phyloP scores from a whole-genome alignment of 2,329 filamentous ascomycete genomes.

The Coniochaeta hoffmannii region DNA sequence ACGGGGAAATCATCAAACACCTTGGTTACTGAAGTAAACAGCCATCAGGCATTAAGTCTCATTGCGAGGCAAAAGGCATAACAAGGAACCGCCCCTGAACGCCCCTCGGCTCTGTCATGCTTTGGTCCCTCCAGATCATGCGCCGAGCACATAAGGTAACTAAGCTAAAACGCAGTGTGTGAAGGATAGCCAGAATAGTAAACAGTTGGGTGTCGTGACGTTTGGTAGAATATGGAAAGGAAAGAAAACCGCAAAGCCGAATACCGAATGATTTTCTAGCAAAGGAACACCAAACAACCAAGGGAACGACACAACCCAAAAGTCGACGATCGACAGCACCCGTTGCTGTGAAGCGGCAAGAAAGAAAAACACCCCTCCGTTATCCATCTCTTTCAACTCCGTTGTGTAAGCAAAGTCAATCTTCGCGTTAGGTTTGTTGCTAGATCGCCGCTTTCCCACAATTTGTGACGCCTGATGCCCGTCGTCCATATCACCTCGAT shows the following conservation, averaged over 20 bases:
- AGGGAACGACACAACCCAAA: neutral
- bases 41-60: neutral
- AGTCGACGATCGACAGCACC: neutral
- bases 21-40: neutral
- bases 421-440: neutral
- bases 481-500: no score
- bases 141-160: neutral
- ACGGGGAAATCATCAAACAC: no score
- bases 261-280: neutral
- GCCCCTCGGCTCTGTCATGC: neutral
- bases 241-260: neutral
- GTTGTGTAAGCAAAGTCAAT: neutral
- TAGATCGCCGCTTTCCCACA: neutral
- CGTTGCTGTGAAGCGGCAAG: neutral
- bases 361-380: neutral
- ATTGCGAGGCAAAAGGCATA: neutral
- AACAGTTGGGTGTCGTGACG: neutral
- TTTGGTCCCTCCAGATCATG: neutral
- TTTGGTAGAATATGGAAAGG: neutral
- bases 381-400: neutral
- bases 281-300: neutral
- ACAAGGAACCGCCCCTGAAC: slow-evolving; percentile 1
- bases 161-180: neutral
- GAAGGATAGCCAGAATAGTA: neutral
- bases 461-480: no score